These are phyloP conservation scores for Candida yuanshanica DNA, from an alignment of 805 yeast genomes.

Conservation along the genomic window DNA sequence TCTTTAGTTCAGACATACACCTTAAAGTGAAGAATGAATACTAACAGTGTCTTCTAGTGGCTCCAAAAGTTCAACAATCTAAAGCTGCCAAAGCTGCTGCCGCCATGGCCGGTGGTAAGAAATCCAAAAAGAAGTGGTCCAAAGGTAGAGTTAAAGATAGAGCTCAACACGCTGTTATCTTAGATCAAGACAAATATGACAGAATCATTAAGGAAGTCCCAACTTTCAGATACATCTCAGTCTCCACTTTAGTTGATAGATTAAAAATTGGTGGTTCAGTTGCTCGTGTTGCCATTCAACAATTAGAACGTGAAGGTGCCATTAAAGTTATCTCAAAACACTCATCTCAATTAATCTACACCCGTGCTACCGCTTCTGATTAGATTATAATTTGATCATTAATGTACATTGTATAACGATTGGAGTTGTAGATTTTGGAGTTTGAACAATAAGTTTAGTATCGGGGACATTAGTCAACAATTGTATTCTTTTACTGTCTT, in stretches of 20 bases:
- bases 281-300: constrained; percentile 97
- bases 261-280: constrained; percentile 98
- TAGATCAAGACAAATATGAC: constrained; percentile 99
- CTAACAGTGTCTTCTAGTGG: constrained; percentile 50
- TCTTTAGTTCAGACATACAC: too few relatives aligned
- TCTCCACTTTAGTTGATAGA: constrained; percentile 98
- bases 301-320: constrained; percentile 91
- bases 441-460: too few relatives aligned
- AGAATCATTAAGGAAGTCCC: constrained; percentile 99
- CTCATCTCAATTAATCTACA: constrained; percentile 96
- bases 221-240: constrained; percentile 97
- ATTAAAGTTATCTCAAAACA: constrained; percentile 92
- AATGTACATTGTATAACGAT: constrained; percentile 26
- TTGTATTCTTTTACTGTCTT: background rate
- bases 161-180: constrained; percentile 96
- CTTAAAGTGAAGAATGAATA: constrained; percentile 7
- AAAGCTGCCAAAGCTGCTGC: constrained; percentile 99
- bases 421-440: background rate
- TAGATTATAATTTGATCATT: constrained; percentile 26
- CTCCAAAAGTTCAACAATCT: constrained; percentile 98
- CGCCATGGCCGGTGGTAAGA: constrained; percentile 99
- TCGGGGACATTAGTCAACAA: too few relatives aligned
- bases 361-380: constrained; percentile 67
- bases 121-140: constrained; percentile 99
- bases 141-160: constrained; percentile 99